Evolutionary conservation across 768 basidiomycete species (phyloP), one percentile per base, ranked within the genome.

Genomic region (Macrolepiota albuminosa): DNA sequence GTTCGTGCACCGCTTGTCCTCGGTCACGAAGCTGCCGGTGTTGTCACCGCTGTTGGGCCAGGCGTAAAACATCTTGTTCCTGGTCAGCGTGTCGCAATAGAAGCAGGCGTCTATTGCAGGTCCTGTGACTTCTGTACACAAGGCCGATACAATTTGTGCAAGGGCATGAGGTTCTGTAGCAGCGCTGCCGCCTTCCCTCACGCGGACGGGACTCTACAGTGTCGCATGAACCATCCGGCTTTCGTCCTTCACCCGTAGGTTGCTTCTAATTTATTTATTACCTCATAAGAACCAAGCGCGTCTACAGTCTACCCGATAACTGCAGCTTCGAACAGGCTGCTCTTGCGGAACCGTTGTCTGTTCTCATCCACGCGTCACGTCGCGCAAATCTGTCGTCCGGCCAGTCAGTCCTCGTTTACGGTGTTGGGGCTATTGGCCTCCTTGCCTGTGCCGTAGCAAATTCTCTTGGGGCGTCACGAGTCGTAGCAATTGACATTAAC

Each of bases 131-230:
- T 79, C 70, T 94, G 92, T 74, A 63, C 73, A 40, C 78, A 83
- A 61, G 91, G 90, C 14, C 84, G 93, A 24, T 98, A 98, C 78
- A 98, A 98, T 76, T 84, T 98, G 60, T 98, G 95, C 81, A 86
- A 87, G 62, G 77, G 79, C 64, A 85, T 98, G 86, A 84, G 91
- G 64, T 98, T 98, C 77, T 90, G 89, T 64, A 87, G 85, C 62
- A 89, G 87, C 60, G 95, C 95, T 47, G 89, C 95, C 70, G 91
- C 91, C 29, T 94, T 88, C 72, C 95, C 95, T 54, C 95, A 98
- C 70, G 80, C 88, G 33, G 95, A 98, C 66, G 95, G 95, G 8
- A 96, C 94, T 11, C 83, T 98, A 36, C 91, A 94, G 71, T 82
- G 84, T 53, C 78, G 81, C 63, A 91, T 98, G 82, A 93, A 92